Percentiles rank a stretch among this genome's conserved stretches.
phyloP scores from a whole-genome alignment of 805 yeast species.

The Candida oleophila region DNA sequence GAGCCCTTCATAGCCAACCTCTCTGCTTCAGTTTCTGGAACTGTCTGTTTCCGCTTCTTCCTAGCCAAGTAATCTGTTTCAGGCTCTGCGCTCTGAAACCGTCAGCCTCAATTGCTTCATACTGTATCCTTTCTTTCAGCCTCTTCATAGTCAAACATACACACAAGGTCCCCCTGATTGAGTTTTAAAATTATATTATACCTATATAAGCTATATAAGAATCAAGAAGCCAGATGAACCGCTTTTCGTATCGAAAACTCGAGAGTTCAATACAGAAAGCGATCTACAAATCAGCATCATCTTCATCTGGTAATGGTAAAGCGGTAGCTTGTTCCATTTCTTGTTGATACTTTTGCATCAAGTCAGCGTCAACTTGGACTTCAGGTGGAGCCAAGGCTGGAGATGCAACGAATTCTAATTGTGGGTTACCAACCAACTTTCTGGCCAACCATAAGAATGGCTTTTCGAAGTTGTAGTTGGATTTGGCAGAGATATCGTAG shows the following conservation, averaged over 20 bases:
- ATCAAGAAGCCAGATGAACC: neutral
- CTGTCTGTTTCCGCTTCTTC: no score
- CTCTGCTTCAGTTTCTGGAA: no score
- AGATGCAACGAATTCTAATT: slow-evolving; percentile 96
- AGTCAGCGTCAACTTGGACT: slow-evolving; percentile 92
- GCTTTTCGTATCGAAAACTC: neutral
- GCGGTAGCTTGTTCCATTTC: slow-evolving; percentile 99
- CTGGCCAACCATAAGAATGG: slow-evolving; percentile 99
- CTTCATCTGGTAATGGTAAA: slow-evolving; percentile 99
- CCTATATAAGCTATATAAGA: neutral
- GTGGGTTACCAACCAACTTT: slow-evolving; percentile 97
- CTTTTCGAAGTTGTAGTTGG: slow-evolving; percentile 99
- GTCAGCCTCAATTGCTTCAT: no score
- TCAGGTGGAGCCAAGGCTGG: slow-evolving; percentile 99
- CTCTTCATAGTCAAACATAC: no score
- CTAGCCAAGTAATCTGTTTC: no score
- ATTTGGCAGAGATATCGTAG: slow-evolving; percentile 99
- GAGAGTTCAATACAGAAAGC: neutral
- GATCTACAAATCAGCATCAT: slow-evolving; percentile 92
- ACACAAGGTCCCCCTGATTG: no score
- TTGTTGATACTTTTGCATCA: slow-evolving; percentile 98
- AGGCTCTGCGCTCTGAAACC: no score
- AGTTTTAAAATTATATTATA: no score
- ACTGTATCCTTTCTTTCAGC: no score
- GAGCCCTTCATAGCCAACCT: no score